phyloP scores from a whole-genome alignment of 495 filamentous ascomycete species.

The Amphirosellinia nigrospora region DNA sequence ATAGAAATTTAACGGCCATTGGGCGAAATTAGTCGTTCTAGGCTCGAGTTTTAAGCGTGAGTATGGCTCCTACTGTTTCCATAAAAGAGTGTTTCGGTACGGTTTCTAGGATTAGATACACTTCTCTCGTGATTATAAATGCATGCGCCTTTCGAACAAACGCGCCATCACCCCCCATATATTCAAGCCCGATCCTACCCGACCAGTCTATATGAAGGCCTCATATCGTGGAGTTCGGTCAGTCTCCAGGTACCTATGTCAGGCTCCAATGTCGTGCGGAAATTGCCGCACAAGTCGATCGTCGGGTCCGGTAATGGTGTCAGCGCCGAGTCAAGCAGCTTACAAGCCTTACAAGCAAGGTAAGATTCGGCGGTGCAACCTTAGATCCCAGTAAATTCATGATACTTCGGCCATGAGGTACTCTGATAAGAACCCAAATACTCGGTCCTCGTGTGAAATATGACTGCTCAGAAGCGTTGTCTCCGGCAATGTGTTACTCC shows the following conservation, averaged over 20 bases:
- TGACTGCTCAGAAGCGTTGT: neutral
- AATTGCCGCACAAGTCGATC: slow-evolving; percentile 14
- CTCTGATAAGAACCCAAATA: neutral
- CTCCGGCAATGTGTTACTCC: neutral
- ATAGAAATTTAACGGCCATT: too few species aligned
- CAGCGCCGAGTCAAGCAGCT: slow-evolving; percentile 23
- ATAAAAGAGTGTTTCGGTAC: neutral
- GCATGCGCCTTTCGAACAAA: slow-evolving; percentile 8
- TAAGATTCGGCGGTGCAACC: slow-evolving; percentile 22
- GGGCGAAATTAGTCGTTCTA: neutral
- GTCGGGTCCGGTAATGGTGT: slow-evolving; percentile 8
- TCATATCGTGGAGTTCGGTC: neutral
- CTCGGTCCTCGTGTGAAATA: neutral
- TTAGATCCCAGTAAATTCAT: neutral
- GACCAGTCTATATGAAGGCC: neutral
- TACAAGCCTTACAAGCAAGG: slow-evolving; percentile 20
- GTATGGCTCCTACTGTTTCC: neutral
- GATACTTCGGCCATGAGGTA: neutral
- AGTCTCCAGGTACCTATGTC: neutral
- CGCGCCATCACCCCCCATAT: neutral
- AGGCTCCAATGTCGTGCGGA: slow-evolving; percentile 9
- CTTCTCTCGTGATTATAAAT: slow-evolving; percentile 12
- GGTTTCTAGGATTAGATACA: neutral
- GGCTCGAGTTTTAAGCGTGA: neutral
- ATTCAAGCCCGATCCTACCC: neutral